Conservation (phyloP, 164 flowering plant genomes). For the Stephania yunnanensis region DNA sequence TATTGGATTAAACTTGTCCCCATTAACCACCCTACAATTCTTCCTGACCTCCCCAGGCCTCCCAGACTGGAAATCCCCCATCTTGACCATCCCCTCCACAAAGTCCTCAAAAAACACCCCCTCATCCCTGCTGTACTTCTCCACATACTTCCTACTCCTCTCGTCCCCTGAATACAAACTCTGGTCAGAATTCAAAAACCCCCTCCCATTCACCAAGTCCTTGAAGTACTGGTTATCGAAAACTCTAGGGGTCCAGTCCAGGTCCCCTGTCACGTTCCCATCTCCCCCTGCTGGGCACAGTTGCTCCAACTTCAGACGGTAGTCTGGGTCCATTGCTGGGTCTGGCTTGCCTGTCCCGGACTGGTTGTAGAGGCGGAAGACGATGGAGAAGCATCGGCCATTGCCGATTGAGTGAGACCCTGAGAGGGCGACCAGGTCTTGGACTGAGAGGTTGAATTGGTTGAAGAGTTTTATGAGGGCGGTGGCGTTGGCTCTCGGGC, state of each 20-base stretch:
- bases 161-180: constrained; percentile 38
- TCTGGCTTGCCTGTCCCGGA: constrained; percentile 80
- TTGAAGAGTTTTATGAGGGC: constrained; percentile 55
- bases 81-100: constrained; percentile 72
- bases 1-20: constrained; percentile 2
- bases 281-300: constrained; percentile 76
- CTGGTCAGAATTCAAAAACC: constrained; percentile 83
- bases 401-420: constrained; percentile 91
- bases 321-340: constrained; percentile 65
- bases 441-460: constrained; percentile 50
- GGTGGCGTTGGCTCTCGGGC: constrained; percentile 78
- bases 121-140: constrained; percentile 38
- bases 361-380: constrained; percentile 86
- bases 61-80: constrained; percentile 75
- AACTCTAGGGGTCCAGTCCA: constrained; percentile 63
- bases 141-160: constrained; percentile 46
- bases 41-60: constrained; percentile 69
- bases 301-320: constrained; percentile 37
- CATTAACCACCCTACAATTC: constrained; percentile 67
- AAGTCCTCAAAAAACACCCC: constrained; percentile 57
- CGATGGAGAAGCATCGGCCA: constrained; percentile 79
- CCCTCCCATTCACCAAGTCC: constrained; percentile 68
- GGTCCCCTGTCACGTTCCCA: constrained; percentile 53
- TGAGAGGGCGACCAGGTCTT: constrained; percentile 84
- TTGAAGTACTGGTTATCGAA: constrained; percentile 88